A percentile compares a stretch with the other conserved stretches of the same genome.
phyloP scores from a whole-genome alignment of 2,329 filamentous ascomycete species.

The Aspergillus sp. region DNA sequence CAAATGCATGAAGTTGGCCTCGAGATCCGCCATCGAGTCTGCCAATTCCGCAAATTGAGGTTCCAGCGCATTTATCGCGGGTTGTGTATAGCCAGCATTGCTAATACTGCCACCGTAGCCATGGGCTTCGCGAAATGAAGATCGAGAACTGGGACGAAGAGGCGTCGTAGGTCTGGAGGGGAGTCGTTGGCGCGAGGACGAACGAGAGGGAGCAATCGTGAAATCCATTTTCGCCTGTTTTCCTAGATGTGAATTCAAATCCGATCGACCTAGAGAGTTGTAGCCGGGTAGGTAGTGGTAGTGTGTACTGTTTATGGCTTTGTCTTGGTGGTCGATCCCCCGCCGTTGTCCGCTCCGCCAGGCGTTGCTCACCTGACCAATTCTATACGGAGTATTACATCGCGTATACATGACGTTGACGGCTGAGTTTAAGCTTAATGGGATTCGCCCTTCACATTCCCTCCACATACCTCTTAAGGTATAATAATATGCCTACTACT shows the following conservation, averaged over 20 bases:
- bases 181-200: constrained; percentile 54
- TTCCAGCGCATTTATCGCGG: constrained; percentile 69
- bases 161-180: constrained; percentile 81
- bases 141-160: constrained; percentile 79
- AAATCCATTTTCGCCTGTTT: constrained; percentile 19
- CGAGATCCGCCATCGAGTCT: constrained; percentile 88
- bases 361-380: too few species aligned
- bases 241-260: too few species aligned
- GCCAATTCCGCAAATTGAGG: constrained; percentile 87
- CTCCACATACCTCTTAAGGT: too few species aligned
- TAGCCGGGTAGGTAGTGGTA: too few species aligned
- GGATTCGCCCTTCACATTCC: too few species aligned
- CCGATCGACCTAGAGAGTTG: too few species aligned
- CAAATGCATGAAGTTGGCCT: constrained; percentile 95
- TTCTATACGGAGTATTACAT: too few species aligned
- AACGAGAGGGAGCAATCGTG: constrained; percentile 29
- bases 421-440: too few species aligned
- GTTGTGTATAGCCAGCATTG: constrained; percentile 41
- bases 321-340: background rate
- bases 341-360: background rate
- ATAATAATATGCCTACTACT: too few species aligned
- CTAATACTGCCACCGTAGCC: constrained; percentile 39
- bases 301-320: background rate
- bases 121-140: constrained; percentile 73
- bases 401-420: too few species aligned